Evolutionary conservation across 352 stramenopile species (phyloP), one percentile per base, ranked within the genome.

Genomic region (Phytophthora syringae): DNA sequence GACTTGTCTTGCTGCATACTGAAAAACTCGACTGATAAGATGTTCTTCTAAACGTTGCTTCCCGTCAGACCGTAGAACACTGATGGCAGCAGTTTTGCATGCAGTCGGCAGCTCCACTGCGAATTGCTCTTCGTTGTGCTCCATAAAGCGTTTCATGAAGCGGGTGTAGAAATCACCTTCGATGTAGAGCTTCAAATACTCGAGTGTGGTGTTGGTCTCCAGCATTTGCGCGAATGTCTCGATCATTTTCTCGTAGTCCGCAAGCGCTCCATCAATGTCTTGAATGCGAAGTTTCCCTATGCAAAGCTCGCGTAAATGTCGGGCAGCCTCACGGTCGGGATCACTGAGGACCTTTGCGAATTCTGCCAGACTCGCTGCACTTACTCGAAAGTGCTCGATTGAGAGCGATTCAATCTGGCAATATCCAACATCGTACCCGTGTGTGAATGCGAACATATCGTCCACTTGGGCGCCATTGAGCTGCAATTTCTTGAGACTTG

Each of bases 371-470:
- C 55, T 60, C 15, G 25, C 22, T 21, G 51, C 40, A 22, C 54
- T 63, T 20, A 74, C 43, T 12, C 60, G 60, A 12, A 71, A 74
- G 24, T 67, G 40, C 22, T 64, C 58, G 15, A 74, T 49, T 15
- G 60, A 67, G 15, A 74, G 55, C 1, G 66, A 63, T 15, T 55
- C 32, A 20, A 74, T 42, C 11, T 63, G 54, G 34, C 54, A 74
- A 32, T 67, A 65, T 12, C 66, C 53, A n/a, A 61, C 55, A 5
- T 74, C 54, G 34, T 67, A 74, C 0, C 48, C 60, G 13, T 64
- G 54, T 4, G 64, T 56, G 10, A 79, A 68, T 16, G 56, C 71
- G 40, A 74, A 72, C 59, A 79, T 67, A 9, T 70, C 58, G n/a
- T 74, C 56, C 7, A 79, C 40, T 20, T 76, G 63, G 13, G 63